These are phyloP conservation scores for Triticum monococcum DNA, from an alignment of 176 grass and related monocot genomes.

Conservation along the genomic window DNA sequence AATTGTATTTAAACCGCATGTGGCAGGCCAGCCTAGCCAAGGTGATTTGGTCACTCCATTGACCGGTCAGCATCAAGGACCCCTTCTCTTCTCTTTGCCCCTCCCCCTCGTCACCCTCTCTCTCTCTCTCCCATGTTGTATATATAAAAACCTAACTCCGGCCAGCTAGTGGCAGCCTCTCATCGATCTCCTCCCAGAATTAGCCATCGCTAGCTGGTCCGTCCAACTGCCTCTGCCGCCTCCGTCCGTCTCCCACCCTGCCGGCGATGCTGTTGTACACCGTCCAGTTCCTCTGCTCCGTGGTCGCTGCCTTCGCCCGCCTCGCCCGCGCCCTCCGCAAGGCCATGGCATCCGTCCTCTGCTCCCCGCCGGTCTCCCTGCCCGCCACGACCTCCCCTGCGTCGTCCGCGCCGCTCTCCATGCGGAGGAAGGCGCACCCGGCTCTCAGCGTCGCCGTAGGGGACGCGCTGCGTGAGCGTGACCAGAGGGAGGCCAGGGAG, in stretches of 20 bases:
- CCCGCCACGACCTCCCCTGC: not conserved
- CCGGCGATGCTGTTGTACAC: constrained; percentile 14
- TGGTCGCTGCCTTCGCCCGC: constrained; percentile 26
- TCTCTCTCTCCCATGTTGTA: not conserved
- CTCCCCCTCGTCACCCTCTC: not conserved
- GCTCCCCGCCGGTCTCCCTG: not conserved
- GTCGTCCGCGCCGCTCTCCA: constrained; percentile 1
- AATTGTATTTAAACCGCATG: constrained; percentile 3
- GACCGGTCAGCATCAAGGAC: constrained; percentile 34
- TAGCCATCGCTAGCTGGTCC: too few relatives aligned
- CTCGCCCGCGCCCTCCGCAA: constrained; percentile 15
- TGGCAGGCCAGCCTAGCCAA: constrained; percentile 19
- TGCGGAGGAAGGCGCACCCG: constrained; percentile 7
- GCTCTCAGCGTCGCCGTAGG: not conserved
- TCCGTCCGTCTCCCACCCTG: not conserved
- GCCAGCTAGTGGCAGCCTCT: not conserved
- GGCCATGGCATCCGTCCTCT: constrained; percentile 24
- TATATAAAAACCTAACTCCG: constrained; percentile 32
- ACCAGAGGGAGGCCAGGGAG: not conserved
- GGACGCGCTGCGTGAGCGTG: not conserved
- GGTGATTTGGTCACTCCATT: constrained; percentile 43
- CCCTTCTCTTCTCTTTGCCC: not conserved
- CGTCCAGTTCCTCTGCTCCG: constrained; percentile 29
- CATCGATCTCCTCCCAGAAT: not conserved
- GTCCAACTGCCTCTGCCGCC: too few relatives aligned